phyloP scores from a whole-genome alignment of 148 eudicot species.

The Diospyros kaki region DNA sequence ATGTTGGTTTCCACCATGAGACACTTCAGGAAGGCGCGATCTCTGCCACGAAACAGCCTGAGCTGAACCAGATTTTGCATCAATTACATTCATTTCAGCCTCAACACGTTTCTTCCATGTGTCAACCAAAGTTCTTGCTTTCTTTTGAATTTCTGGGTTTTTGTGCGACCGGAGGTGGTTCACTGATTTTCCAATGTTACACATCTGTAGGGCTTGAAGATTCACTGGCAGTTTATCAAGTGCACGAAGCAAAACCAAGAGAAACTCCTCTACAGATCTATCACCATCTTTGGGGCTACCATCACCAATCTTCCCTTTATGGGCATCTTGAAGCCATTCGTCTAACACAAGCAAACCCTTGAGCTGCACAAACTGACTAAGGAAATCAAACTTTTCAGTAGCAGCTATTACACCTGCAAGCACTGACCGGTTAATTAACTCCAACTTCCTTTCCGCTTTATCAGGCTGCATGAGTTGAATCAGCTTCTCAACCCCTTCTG shows the following conservation, averaged over 20 bases:
- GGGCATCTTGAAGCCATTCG: constrained; percentile 89
- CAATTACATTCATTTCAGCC: constrained; percentile 77
- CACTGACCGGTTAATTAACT: constrained; percentile 50
- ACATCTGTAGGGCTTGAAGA: constrained; percentile 71
- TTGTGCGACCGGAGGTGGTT: constrained; percentile 74
- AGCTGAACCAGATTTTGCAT: constrained; percentile 52
- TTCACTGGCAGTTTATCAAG: constrained; percentile 89
- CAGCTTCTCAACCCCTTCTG: constrained; percentile 68
- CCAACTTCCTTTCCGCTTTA: constrained; percentile 55
- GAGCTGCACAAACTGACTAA: constrained; percentile 71
- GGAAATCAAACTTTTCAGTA: constrained; percentile 83
- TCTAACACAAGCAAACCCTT: constrained; percentile 75
- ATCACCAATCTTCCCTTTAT: constrained; percentile 72
- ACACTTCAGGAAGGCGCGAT: constrained; percentile 50
- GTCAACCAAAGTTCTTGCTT: constrained; percentile 83
- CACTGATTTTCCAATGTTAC: constrained; percentile 95
- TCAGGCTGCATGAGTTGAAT: constrained; percentile 81
- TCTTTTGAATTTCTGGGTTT: constrained; percentile 86
- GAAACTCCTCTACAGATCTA: constrained; percentile 78
- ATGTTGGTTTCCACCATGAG: constrained; percentile 43
- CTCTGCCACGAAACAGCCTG: constrained; percentile 63
- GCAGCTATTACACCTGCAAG: constrained; percentile 72
- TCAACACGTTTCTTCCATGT: constrained; percentile 98
- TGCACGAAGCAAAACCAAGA: constrained; percentile 79
- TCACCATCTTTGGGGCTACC: constrained; percentile 60